Base-by-base conservation (phyloP, 495 filamentous ascomycete genomes). In the Tuber calosporum region DNA sequence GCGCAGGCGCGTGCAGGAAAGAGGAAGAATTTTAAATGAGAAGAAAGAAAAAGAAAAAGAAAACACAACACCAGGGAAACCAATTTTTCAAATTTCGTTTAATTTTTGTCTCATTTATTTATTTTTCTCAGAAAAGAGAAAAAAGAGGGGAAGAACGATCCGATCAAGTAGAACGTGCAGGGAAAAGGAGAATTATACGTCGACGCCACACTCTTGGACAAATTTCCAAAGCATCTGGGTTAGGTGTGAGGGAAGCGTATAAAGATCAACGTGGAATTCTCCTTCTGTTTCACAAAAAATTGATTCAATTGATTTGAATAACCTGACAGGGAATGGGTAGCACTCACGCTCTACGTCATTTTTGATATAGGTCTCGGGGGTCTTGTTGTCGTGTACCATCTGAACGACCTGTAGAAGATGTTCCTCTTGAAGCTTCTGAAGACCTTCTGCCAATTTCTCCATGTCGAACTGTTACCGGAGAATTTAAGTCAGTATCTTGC, bases 191-290 rank as follows among this genome's bases (percentile, higher is more conserved):
- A 39, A 62, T 78, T 66, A 79, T 74, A 79, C 75, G 13, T 79
- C 78, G 26, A 80, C 78, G 4, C 79, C 79, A 30, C 78, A 77
- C 39, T 81, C 79, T 48, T 81, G 79, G 26, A 81, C 79, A 72
- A 81, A 81, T 40, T 78, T 96, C 94, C 94, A 98, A 40, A 99
- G 90, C 90, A 92, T 92, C 83, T 96, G 96, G 74, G 90, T 85
- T 3, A 92, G 84, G 22, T 83, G 81, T 69, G 97, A 94, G 1
- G 96, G 94, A 34, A 99, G 86, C 26, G 96, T 98, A 83, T 96
- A 98, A 30, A 99, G 87, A 81, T 99, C 96, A 72, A 99, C 94
- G 74, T 97, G 94, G 86, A 99, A 99, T 84, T 99, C 96, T 75
- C 96, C 96, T 81, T 92, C 93, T 95, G 82, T 66, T 73, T 40